Evolutionary conservation across 805 yeast species (phyloP), one percentile per base, ranked within the genome.

Genomic region (Candida boleticola): DNA sequence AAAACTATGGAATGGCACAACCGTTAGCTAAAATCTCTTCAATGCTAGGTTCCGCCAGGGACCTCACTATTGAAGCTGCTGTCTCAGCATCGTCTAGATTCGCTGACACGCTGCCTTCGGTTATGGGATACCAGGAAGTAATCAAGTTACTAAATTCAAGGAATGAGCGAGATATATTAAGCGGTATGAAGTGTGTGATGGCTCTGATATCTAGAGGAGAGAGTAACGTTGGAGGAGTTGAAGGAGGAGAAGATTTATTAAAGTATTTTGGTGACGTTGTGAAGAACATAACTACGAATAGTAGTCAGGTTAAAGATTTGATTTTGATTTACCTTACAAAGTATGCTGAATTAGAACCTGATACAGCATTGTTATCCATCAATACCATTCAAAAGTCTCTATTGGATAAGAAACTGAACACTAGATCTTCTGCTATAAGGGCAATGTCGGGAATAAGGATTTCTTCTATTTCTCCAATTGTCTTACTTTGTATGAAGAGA

Each of bases 381-480:
- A 93, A 93, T 61, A 86, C 97, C 1, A 85, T 93, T 37, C 99
- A 93, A 60, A 89, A 86, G 61, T 74, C 88, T 1, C 64, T 92
- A 22, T 69, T 75, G 7, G 96, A 89, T 52, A 79, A 80, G 49
- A 76, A 75, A 46, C 84, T 95, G 1, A 73, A 78, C 9, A 68
- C 75, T 14, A 70, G 98, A 48, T 77, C 90, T 2, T 68, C 87
- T 42, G 83, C 95, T 0, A 76, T 93, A 34, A 74, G 90, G 41
- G 82, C 89, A 11, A 73, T 93, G 53, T 80, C 93, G 1, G 90
- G 92, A n/a, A 83, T 93, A 43, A 74, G 81, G 36, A 86, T 92
- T 16, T 79, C 87, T 1, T 86, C 92, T 5, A 83, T 93, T 30
- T 74, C 83, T 17, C 93, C 96, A 0, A 87, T 93, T 36, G 72